Evolutionary conservation across 2,329 filamentous ascomycete genomes (phyloP).

Genomic region (Elsinoe necatrix): DNA sequence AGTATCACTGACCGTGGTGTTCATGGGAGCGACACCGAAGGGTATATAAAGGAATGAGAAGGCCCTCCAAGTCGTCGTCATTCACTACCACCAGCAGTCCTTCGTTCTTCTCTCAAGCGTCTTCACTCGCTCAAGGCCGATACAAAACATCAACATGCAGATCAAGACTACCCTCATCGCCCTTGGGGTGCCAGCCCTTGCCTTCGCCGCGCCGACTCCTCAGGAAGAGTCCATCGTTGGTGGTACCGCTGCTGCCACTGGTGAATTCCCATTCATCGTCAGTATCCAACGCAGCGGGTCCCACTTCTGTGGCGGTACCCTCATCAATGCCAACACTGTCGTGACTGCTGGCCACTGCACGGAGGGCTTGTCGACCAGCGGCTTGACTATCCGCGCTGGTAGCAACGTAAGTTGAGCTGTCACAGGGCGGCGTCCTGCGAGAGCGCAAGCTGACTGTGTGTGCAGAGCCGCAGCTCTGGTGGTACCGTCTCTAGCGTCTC

Average conservation of each 20-base stretch:
- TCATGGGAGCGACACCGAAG: not conserved
- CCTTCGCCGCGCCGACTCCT: not conserved
- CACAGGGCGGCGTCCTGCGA: not conserved
- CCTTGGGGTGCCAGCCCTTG: not conserved
- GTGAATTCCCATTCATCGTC: constrained; percentile 6
- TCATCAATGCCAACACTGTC: constrained; percentile 9
- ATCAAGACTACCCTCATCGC: not conserved
- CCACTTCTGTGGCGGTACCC: constrained; percentile 8
- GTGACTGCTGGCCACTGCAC: constrained; percentile 5
- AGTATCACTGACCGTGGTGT: not conserved
- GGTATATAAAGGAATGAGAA: not conserved
- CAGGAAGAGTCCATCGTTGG: constrained; percentile 4
- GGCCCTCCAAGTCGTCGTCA: not conserved
- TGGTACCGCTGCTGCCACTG: not conserved
- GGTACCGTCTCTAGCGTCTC: not conserved
- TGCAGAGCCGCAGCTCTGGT: not conserved
- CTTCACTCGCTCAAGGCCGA: not conserved
- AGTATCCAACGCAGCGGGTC: constrained; percentile 4
- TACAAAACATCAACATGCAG: not conserved
- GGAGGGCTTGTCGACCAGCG: not conserved
- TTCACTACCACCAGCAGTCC: not conserved
- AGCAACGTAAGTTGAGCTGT: not conserved
- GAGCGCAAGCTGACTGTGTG: not conserved
- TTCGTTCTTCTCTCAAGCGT: not conserved
- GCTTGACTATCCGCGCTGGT: not conserved